phyloP scores from a whole-genome alignment of 805 yeast genomes.

The Debaryomyces prosopidis region DNA sequence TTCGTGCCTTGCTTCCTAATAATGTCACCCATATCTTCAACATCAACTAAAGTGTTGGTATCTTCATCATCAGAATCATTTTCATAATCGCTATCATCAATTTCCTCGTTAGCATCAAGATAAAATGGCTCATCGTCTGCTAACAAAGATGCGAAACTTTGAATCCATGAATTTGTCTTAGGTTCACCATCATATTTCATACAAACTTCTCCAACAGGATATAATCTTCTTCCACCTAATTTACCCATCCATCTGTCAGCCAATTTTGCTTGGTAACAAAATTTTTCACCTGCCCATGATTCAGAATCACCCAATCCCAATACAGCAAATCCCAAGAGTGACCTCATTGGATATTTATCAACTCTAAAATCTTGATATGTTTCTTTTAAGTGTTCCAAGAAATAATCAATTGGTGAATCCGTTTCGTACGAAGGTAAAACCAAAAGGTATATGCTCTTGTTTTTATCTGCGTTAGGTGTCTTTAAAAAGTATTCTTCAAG shows the following conservation, averaged over 20 bases:
- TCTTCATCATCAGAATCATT: slow-evolving; percentile 39
- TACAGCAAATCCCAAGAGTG: slow-evolving; percentile 77
- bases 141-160: slow-evolving; percentile 57
- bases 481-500: slow-evolving; percentile 77
- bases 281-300: slow-evolving; percentile 72
- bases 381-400: slow-evolving; percentile 76
- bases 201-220: slow-evolving; percentile 82
- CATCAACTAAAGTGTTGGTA: slow-evolving; percentile 62
- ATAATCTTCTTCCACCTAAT: slow-evolving; percentile 82
- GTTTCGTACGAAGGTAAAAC: slow-evolving; percentile 90
- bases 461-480: slow-evolving; percentile 45
- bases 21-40: slow-evolving; percentile 81
- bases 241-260: slow-evolving; percentile 78
- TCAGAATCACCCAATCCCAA: slow-evolving; percentile 87
- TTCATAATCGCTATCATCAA: slow-evolving; percentile 51
- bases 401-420: slow-evolving; percentile 88
- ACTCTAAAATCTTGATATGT: slow-evolving; percentile 83
- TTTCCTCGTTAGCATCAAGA: slow-evolving; percentile 59
- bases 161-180: slow-evolving; percentile 66
- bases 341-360: slow-evolving; percentile 74
- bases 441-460: slow-evolving; percentile 60
- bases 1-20: slow-evolving; percentile 39
- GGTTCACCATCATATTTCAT: slow-evolving; percentile 66
- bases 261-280: slow-evolving; percentile 79
- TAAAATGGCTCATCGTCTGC: slow-evolving; percentile 70